Conservation (phyloP, 2,329 filamentous ascomycete species). For the Penicillium sp. region DNA sequence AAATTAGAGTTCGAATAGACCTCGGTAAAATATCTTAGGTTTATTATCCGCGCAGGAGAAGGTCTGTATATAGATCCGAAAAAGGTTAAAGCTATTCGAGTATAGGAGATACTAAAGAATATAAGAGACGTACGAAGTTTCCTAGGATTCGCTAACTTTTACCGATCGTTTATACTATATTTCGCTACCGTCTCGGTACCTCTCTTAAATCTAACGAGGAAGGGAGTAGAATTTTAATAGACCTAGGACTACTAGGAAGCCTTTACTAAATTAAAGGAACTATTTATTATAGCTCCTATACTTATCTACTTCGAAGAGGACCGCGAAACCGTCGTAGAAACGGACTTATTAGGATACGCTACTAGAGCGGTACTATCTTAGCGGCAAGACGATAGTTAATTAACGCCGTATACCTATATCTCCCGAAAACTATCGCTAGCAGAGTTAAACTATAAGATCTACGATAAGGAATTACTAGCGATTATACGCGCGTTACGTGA, state of each 20-base stretch:
- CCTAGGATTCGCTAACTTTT: conserved; percentile 5
- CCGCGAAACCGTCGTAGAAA: neutral
- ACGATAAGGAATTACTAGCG: neutral
- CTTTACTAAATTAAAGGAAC: conserved; percentile 1
- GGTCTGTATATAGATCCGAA: conserved; percentile 14
- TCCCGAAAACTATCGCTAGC: neutral
- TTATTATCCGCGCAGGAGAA: conserved; percentile 7
- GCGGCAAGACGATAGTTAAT: neutral
- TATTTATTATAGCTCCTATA: conserved; percentile 1
- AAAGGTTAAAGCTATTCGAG: conserved; percentile 12
- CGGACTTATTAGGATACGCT: neutral
- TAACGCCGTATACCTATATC: neutral
- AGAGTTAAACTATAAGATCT: conserved; percentile 2
- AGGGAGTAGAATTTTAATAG: conserved; percentile 1
- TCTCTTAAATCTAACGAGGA: conserved; percentile 1
- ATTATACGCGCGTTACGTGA: conserved; percentile 1
- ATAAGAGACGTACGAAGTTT: conserved; percentile 1
- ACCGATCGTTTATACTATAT: neutral
- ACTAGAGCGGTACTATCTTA: conserved; percentile 3
- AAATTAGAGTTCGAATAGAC: conserved; percentile 12
- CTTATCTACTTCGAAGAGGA: conserved; percentile 2
- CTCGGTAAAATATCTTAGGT: conserved; percentile 11
- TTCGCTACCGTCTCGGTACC: neutral
- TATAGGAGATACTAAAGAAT: conserved; percentile 3
- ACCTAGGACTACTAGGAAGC: neutral